Evolutionary conservation across 2,329 filamentous ascomycete species (phyloP).

Genomic region (Microsporum canis): DNA sequence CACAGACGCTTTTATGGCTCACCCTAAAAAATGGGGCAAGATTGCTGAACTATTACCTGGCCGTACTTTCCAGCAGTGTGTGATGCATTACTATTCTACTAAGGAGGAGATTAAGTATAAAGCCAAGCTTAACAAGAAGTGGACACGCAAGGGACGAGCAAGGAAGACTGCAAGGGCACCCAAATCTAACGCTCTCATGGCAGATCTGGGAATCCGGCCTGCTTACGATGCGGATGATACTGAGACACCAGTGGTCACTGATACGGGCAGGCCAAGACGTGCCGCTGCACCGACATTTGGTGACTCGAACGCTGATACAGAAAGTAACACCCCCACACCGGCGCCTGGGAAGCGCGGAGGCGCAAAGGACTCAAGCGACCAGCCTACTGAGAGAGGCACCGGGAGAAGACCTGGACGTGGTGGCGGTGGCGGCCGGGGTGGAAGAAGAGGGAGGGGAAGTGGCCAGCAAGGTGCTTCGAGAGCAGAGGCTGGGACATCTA

Average conservation of each 20-base stretch:
- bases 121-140: conserved; percentile 37
- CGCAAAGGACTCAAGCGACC: conserved; percentile 15
- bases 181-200: conserved; percentile 40
- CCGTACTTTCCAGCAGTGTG: conserved; percentile 39
- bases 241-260: conserved; percentile 33
- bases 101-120: conserved; percentile 42
- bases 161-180: conserved; percentile 27
- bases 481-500: conserved; percentile 16
- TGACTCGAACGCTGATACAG: conserved; percentile 21
- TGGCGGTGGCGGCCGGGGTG: conserved; percentile 25
- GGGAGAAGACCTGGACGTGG: conserved; percentile 26
- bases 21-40: conserved; percentile 42
- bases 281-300: conserved; percentile 42
- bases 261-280: conserved; percentile 39
- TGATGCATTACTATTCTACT: conserved; percentile 41
- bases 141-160: conserved; percentile 32
- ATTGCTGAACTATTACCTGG: conserved; percentile 39
- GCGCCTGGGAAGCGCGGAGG: conserved; percentile 27
- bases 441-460: conserved; percentile 24
- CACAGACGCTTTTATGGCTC: conserved; percentile 37
- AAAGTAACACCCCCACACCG: conserved; percentile 25
- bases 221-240: conserved; percentile 37
- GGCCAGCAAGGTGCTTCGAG: conserved; percentile 18
- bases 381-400: conserved; percentile 26
- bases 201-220: conserved; percentile 35